Evolutionary conservation across 2,329 filamentous ascomycete genomes (phyloP), one percentile per base, ranked within the genome.

Genomic region (Curvularia eragrostidis): DNA sequence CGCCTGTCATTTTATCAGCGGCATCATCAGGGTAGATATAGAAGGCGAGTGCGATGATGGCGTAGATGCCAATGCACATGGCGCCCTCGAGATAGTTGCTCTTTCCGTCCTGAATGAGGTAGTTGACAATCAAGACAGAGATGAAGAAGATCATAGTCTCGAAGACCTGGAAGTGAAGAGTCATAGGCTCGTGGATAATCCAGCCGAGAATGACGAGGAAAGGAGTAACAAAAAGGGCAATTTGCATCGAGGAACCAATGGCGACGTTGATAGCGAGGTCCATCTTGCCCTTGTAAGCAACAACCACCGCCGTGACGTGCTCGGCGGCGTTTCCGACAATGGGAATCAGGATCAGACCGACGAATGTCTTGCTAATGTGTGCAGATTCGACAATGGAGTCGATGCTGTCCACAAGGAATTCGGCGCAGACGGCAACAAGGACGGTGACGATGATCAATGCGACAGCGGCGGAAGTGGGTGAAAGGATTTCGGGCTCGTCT

Each of bases 101-200:
- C 74, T 92, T 85, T 10, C 91, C 91, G 70, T 96, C 92, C 59
- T 94, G 81, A 48, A 96, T 91, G 58, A 96, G 79, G 73, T 95
- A 96, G 78, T 94, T 95, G 77, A 94, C 91, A 62, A 96, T 92
- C 63, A 96, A 88, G 7, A 92, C 88, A 50, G 87, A 90, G 50
- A 94, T 87, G 76, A 96, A 96, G 69, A 96, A 85, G 55, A 89
- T 91, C 21, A 95, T 90, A 0, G 91, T 96, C 83, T 96, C 91
- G 77, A 96, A 96, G 48, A 92, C 84, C 59, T 91, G 91, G 76
- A 96, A 96, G 80, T 94, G 93, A 32, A 96, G 83, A 26, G 89
- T 82, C 83, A 85, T 84, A 46, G 79, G 76, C 62, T 81, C 69
- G 21, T 77, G 79, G 56, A 85, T 81, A 66, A 81, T 80, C 83